A percentile compares a stretch with the other conserved stretches of the same genome.
Conservation (phyloP, 192 early-diverging fungal genomes). For the Geosiphon pyriformis region DNA sequence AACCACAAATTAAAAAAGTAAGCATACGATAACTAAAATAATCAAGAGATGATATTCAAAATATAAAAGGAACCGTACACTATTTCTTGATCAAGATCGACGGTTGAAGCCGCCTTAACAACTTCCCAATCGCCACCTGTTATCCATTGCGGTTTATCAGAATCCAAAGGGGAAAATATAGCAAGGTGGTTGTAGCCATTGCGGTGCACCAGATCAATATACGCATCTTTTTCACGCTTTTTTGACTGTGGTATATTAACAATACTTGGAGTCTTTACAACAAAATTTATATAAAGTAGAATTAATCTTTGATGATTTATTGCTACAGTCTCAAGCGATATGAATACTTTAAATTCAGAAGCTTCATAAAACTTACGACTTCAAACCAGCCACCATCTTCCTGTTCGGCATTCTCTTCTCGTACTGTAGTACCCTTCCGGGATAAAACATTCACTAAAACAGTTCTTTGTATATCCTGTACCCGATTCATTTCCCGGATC, state of each 20-base stretch:
- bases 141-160: slow-evolving; percentile 43
- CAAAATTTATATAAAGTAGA: neutral
- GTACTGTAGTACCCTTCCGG: slow-evolving; percentile 40
- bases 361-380: slow-evolving; percentile 38
- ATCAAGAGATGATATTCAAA: slow-evolving; percentile 28
- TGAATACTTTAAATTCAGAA: no score
- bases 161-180: slow-evolving; percentile 48
- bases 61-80: slow-evolving; percentile 45
- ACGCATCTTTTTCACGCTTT: slow-evolving; percentile 36
- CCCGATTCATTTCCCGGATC: slow-evolving; percentile 80
- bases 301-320: no score
- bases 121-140: slow-evolving; percentile 74
- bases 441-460: slow-evolving; percentile 46
- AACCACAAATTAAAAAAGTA: neutral
- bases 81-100: slow-evolving; percentile 32
- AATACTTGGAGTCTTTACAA: slow-evolving; percentile 32
- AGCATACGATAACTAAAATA: slow-evolving; percentile 5
- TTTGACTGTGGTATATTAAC: slow-evolving; percentile 31
- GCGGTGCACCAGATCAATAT: slow-evolving; percentile 61
- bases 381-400: slow-evolving; percentile 75
- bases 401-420: slow-evolving; percentile 54
- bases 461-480: slow-evolving; percentile 77
- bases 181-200: slow-evolving; percentile 68
- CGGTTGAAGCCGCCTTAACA: slow-evolving; percentile 34
- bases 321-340: no score